These are phyloP conservation scores for Theileria sp. DNA, from an alignment of 169 alveolate species.

Conservation along the genomic window DNA sequence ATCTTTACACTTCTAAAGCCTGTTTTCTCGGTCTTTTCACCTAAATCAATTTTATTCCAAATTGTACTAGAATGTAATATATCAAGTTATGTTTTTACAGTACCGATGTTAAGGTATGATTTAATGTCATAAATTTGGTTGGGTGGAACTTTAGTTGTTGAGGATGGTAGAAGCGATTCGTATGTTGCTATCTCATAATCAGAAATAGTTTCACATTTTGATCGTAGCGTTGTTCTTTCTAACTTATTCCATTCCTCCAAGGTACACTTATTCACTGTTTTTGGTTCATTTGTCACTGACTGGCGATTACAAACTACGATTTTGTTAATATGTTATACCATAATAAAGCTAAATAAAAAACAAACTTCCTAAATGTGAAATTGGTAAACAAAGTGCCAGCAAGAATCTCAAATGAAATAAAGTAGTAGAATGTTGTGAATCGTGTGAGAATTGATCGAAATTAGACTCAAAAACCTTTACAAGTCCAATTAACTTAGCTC, in stretches of 20 bases:
- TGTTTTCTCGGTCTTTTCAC: constrained; percentile 1
- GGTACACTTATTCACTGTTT: constrained; percentile 11
- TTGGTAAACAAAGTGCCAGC: constrained; percentile 49
- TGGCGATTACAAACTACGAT: constrained; percentile 57
- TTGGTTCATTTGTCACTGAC: constrained; percentile 18
- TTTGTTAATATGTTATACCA: not conserved
- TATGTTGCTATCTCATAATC: constrained; percentile 49
- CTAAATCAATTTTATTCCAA: not conserved
- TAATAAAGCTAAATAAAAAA: not conserved
- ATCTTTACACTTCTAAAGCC: not conserved
- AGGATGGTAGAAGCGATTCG: constrained; percentile 33
- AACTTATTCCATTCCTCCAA: constrained; percentile 51
- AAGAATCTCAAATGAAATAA: constrained; percentile 40
- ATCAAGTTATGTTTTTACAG: not conserved
- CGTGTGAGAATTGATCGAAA: constrained; percentile 1
- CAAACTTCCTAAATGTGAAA: constrained; percentile 58
- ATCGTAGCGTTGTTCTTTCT: constrained; percentile 5
- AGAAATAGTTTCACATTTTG: constrained; percentile 35
- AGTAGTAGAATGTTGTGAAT: not conserved
- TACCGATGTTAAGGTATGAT: constrained; percentile 1
- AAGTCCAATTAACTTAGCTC: constrained; percentile 62
- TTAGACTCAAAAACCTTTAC: constrained; percentile 35
- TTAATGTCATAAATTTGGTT: constrained; percentile 47
- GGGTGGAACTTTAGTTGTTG: not conserved
- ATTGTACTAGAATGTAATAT: not conserved